phyloP scores from a whole-genome alignment of 2,329 filamentous ascomycete species.

The Curvularia hawaiiensis region DNA sequence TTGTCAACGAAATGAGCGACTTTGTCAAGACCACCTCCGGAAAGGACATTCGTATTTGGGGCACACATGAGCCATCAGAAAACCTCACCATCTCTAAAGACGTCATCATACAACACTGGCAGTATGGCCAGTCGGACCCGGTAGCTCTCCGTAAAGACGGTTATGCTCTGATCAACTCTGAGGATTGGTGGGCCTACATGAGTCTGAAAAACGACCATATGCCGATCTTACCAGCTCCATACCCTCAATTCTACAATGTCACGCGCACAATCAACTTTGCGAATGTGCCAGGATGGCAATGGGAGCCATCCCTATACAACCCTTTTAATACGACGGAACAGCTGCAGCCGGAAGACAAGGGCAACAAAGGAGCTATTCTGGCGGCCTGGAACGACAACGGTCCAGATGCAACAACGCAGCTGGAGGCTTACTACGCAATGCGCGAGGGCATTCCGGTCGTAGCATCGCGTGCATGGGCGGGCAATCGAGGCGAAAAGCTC shows the following conservation, averaged over 20 bases:
- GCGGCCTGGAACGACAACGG: slow-evolving; percentile 59
- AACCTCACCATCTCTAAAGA: slow-evolving; percentile 48
- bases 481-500: slow-evolving; percentile 44
- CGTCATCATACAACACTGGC: slow-evolving; percentile 56
- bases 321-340: slow-evolving; percentile 51
- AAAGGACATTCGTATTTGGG: slow-evolving; percentile 46
- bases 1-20: slow-evolving; percentile 45
- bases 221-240: slow-evolving; percentile 53
- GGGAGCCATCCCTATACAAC: slow-evolving; percentile 54
- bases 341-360: slow-evolving; percentile 35
- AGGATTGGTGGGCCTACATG: slow-evolving; percentile 62
- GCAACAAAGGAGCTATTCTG: slow-evolving; percentile 44
- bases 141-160: slow-evolving; percentile 46
- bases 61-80: slow-evolving; percentile 53
- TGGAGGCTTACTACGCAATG: slow-evolving; percentile 56
- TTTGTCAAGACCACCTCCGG: slow-evolving; percentile 40
- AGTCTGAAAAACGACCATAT: slow-evolving; percentile 59
- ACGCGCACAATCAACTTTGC: slow-evolving; percentile 55
- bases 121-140: slow-evolving; percentile 56
- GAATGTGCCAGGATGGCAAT: slow-evolving; percentile 50
- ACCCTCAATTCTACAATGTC: slow-evolving; percentile 55
- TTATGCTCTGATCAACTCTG: slow-evolving; percentile 53
- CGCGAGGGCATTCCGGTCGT: slow-evolving; percentile 53
- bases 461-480: slow-evolving; percentile 52
- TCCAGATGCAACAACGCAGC: slow-evolving; percentile 54